These are phyloP conservation scores for Vaccinium myrtillus DNA, from an alignment of 148 eudicot genomes.

Conservation along the genomic window DNA sequence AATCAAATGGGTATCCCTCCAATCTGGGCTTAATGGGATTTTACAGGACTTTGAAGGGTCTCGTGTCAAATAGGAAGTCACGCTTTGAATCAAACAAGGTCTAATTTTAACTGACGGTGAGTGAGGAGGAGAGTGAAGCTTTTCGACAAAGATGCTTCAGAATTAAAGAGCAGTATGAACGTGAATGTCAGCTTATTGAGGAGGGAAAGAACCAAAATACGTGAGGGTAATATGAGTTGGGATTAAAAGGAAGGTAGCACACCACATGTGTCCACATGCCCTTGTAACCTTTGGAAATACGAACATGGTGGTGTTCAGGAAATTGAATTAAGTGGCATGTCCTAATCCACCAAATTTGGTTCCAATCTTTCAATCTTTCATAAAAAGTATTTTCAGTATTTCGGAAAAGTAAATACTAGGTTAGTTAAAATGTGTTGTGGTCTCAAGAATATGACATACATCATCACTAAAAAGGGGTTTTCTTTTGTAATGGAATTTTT, in stretches of 20 bases:
- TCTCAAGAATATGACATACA: too few relatives aligned
- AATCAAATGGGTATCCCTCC: slow-evolving; percentile 9
- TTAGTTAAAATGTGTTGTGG: too few relatives aligned
- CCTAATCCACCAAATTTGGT: neutral
- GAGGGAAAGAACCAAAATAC: neutral
- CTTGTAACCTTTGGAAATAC: neutral
- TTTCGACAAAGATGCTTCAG: neutral
- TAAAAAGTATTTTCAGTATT: too few relatives aligned
- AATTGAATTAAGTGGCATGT: neutral
- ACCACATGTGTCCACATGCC: neutral
- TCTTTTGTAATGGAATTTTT: too few relatives aligned
- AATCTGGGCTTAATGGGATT: neutral
- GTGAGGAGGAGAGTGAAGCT: neutral
- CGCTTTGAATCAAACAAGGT: neutral
- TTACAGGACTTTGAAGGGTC: neutral
- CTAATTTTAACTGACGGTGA: neutral
- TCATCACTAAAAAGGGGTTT: too few relatives aligned
- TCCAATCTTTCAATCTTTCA: too few relatives aligned
- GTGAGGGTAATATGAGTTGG: neutral
- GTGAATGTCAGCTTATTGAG: neutral
- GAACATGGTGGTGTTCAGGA: neutral
- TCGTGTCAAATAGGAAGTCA: neutral
- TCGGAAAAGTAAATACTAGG: too few relatives aligned
- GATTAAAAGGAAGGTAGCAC: neutral
- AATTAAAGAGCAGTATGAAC: neutral